Evolutionary conservation across 1,139 yeast species (phyloP), one percentile per base, ranked within the genome.

Genomic region (Candida frijolesensis): DNA sequence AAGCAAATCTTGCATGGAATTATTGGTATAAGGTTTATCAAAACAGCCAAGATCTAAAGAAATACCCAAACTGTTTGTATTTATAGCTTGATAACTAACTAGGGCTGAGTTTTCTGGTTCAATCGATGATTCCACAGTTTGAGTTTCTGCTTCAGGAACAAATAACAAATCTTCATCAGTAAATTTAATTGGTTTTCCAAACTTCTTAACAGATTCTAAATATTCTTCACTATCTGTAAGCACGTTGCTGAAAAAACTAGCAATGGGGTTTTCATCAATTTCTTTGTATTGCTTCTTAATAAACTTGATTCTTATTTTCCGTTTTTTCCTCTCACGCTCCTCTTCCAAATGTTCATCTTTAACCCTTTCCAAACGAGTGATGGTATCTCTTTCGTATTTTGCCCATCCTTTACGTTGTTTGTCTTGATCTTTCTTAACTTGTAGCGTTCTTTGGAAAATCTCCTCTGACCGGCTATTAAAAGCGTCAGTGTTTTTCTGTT

Each of bases 131-230:
- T 40, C 34, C 38, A n/a, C 19, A 19, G 29, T 7, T 30, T 25
- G n/a, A 11, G 14, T 5, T 30, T 38, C 29, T 35, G 22, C 42
- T 16, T 27, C 43, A 27, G 30, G 43, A 11, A 33, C 35, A 27
- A 37, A 27, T 14, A 44, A 37, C n/a, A 44, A 37, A 8, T 44
- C 46, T 29, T 44, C 46, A n/a, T 25, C 41, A 11, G 46, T 37
- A 15, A 11, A 35, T 16, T 37, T 44, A 22, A 27, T 29, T 10
- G 10, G 29, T 44, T 62, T 63, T 2, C 70, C 70, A 65, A 67
- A 66, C 6, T 47, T 41, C 11, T 54, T 44, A 6, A 66, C 39
- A 2, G 59, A 14, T 0, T 45, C 42, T 18, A 51, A 30, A n/a
- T 64, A 47, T 3, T 54, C 54, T 1, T 47, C 45, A 29, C 60